Evolutionary conservation across 2,329 filamentous ascomycete species (phyloP), one percentile per base, ranked within the genome.

Genomic region (Ceratocystis cubensis): DNA sequence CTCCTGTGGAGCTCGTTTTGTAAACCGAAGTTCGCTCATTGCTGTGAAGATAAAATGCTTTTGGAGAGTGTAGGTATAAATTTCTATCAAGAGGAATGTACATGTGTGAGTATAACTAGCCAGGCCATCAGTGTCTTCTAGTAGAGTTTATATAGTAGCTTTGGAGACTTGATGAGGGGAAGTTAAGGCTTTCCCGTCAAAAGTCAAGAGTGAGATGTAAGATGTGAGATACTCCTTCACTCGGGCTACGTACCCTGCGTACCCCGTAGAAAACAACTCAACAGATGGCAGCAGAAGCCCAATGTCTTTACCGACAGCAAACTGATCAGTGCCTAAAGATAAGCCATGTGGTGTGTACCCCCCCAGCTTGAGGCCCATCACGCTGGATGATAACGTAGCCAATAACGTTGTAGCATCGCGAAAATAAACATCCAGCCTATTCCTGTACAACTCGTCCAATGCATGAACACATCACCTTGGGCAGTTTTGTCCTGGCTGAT

Each of bases 1-100:
- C n/a, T 46, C 61, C 17, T 41, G 59, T 33, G 59, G 59, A 15
- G 57, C 45, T 46, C 41, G 64, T 30, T 64, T 48, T 64, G 33
- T 44, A 37, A 8, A 2, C 15, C 61, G 61, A 28, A 46, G 48
- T 25, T 53, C 48, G 48, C 2, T 53, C 48, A 53, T 53, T 10
- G 48, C 25, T 20, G 20, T 22, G 6, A 53, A 53, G 2, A 5
- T 53, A 13, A 13, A 10, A 41, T 10, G 3, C 37, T 53, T 8
- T 28, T 13, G 48, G 5, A 28, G 48, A 53, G 20, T 25, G n/a
- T 5, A 7, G 25, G 48, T 15, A 15, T 4, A 10, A 13, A 41
- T 13, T 13, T 10, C 8, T 41, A 41, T 41, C 8, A 41, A 41
- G 37, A 41, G 8, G 37, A 41, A 41, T 41, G 37, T 13, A 13